Conservation (phyloP, 768 basidiomycete genomes). For the Russula griseocarnosa region DNA sequence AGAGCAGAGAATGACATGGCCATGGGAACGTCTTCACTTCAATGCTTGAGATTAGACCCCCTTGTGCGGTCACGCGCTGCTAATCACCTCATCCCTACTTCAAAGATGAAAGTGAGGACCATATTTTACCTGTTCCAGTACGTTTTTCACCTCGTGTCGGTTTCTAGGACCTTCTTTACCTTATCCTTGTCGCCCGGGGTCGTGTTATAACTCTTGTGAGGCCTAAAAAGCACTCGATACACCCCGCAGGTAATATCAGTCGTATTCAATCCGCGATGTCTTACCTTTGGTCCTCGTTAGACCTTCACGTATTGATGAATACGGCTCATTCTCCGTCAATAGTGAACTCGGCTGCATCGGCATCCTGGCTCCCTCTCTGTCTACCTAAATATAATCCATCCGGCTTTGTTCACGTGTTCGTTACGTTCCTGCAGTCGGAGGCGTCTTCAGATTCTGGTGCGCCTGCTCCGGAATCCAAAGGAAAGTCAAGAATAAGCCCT, state of each 20-base stretch:
- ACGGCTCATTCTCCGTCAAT: slow-evolving; percentile 82
- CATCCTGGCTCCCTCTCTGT: slow-evolving; percentile 94
- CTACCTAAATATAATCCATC: slow-evolving; percentile 89
- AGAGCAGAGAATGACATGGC: slow-evolving; percentile 76
- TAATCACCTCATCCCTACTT: slow-evolving; percentile 71
- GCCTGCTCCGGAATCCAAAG: slow-evolving; percentile 8
- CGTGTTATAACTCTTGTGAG: slow-evolving; percentile 82
- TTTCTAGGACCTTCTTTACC: slow-evolving; percentile 81
- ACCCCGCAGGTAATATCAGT: slow-evolving; percentile 67
- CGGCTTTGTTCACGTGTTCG: slow-evolving; percentile 89
- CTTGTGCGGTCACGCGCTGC: slow-evolving; percentile 68
- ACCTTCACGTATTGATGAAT: slow-evolving; percentile 90
- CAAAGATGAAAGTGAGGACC: slow-evolving; percentile 67
- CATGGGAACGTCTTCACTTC: slow-evolving; percentile 74
- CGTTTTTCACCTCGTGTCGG: background rate
- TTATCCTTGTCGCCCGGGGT: slow-evolving; percentile 75
- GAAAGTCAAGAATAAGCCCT: slow-evolving; percentile 9
- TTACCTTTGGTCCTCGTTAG: slow-evolving; percentile 37
- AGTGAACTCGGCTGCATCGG: slow-evolving; percentile 68
- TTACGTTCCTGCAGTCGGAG: slow-evolving; percentile 55
- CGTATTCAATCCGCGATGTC: slow-evolving; percentile 7
- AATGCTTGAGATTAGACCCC: slow-evolving; percentile 74
- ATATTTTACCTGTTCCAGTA: background rate
- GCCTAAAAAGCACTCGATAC: slow-evolving; percentile 91
- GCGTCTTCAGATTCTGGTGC: background rate